phyloP scores from a whole-genome alignment of 78 protist genomes.

The Trichosphaerium sp. region DNA sequence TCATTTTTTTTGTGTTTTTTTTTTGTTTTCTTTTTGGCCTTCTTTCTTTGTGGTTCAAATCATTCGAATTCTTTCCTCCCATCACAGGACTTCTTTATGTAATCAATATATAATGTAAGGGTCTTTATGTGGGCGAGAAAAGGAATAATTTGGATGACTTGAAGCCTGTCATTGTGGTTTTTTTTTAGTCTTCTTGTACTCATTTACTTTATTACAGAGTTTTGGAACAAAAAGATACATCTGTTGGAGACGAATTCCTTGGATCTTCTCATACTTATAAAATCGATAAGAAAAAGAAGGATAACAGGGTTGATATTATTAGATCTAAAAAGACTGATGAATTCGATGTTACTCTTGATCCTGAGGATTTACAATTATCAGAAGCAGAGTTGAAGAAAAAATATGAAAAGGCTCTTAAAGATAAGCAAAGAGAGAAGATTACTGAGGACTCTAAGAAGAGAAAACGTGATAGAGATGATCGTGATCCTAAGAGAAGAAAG shows the following conservation, averaged over 20 bases:
- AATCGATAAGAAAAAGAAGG: background rate
- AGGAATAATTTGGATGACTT: too few relatives aligned
- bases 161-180: background rate
- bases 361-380: slow-evolving; percentile 1
- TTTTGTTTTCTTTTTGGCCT: too few relatives aligned
- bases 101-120: slow-evolving; percentile 16
- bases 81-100: slow-evolving; percentile 34
- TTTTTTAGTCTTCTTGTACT: background rate
- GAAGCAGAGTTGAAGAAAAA: slow-evolving; percentile 36
- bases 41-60: slow-evolving; percentile 43
- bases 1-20: too few relatives aligned
- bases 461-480: too few relatives aligned
- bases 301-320: slow-evolving; percentile 23
- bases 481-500: too few relatives aligned
- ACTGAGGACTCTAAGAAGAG: slow-evolving; percentile 3
- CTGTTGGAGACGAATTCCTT: slow-evolving; percentile 25
- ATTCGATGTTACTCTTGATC: slow-evolving; percentile 24
- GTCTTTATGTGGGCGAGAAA: background rate
- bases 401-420: slow-evolving; percentile 41
- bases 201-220: too few relatives aligned
- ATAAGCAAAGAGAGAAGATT: background rate
- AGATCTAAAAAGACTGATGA: slow-evolving; percentile 26
- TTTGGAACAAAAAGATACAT: background rate
- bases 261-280: slow-evolving; percentile 45
- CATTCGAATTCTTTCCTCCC: slow-evolving; percentile 23